Base-by-base conservation (phyloP, 495 filamentous ascomycete genomes). In the Apiosordaria backusii region DNA sequence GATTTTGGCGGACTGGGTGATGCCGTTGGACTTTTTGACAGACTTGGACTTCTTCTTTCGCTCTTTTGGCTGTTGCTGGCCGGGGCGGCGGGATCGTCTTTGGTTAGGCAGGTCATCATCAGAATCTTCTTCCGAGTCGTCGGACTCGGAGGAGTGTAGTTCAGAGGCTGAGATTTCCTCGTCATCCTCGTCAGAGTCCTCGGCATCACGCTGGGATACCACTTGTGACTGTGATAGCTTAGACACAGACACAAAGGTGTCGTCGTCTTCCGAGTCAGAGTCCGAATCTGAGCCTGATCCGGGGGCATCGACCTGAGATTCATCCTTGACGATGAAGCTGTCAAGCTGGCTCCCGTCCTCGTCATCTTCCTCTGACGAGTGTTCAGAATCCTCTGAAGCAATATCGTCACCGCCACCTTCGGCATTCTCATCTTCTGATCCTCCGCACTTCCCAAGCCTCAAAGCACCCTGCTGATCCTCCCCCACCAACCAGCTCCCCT, bases 361-460 rank as follows among this genome's bases (percentile, higher is more conserved):
- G 1, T 71, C 72, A 15, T 71, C 71, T 18, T 70, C 70, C 25
- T 73, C 71, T 19, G 72, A 74, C 10, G 71, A 62, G 24, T 70
- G 66, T 5, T 75, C 74, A 0, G 80, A 83, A 66, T 89, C 90
- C 22, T 89, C 87, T 4, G 89, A 89, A 27, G 80, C 82, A 26
- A 97, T 79, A 76, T 86, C 90, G 62, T 94, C 89, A 19, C 92
- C 93, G 22, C 89, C 91, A 26, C 92, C 92, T 70, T 97, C 92
- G 19, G 89, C 85, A 78, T 96, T 82, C 71, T 96, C 92, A 69
- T 97, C 92, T 53, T 93, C 92, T 5, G 83, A 85, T 15, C 90
- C 92, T 19, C 92, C 92, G 50, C 90, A 90, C 73, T 88, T 90
- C 27, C 91, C 92, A 60, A 95, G 83, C 50, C 81, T 80, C 3